Conservation (phyloP, 768 basidiomycete species). For the Serpula lacrymans region DNA sequence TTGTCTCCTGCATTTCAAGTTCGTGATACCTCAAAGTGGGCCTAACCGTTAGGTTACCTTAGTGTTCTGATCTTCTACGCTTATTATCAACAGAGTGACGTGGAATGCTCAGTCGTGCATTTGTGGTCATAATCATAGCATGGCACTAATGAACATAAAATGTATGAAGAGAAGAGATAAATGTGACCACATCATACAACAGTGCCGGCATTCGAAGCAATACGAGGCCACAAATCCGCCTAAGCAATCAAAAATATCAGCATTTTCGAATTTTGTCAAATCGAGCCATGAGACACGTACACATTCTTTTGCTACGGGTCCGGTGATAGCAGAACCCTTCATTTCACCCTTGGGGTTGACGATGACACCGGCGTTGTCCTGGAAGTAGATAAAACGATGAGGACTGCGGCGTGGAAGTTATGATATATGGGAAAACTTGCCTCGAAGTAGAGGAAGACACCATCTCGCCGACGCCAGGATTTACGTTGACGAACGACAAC, state of each 20-base stretch:
- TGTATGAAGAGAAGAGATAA: background rate
- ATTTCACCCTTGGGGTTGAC: constrained; percentile 99
- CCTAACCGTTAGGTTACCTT: too few species aligned
- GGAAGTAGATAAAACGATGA: background rate
- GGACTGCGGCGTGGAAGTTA: background rate
- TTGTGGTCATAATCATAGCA: constrained; percentile 19
- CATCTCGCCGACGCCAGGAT: constrained; percentile 96
- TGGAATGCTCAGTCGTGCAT: too few species aligned
- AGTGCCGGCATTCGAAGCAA: constrained; percentile 97
- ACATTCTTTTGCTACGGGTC: constrained; percentile 99
- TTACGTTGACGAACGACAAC: constrained; percentile 98
- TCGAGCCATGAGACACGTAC: constrained; percentile 44
- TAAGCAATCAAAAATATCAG: constrained; percentile 23
- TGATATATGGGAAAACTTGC: constrained; percentile 33
- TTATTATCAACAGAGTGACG: too few species aligned
- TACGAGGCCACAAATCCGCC: constrained; percentile 99
- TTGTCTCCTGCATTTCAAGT: too few species aligned
- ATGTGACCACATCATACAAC: constrained; percentile 68
- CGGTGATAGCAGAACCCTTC: constrained; percentile 98
- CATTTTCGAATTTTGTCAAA: constrained; percentile 5
- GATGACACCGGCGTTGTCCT: constrained; percentile 96
- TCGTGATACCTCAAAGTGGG: too few species aligned
- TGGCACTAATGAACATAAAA: constrained; percentile 17
- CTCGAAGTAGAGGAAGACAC: constrained; percentile 99
- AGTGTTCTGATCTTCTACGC: too few species aligned